phyloP scores from a whole-genome alignment of 768 basidiomycete genomes.

The Rossbeevera mucosa region DNA sequence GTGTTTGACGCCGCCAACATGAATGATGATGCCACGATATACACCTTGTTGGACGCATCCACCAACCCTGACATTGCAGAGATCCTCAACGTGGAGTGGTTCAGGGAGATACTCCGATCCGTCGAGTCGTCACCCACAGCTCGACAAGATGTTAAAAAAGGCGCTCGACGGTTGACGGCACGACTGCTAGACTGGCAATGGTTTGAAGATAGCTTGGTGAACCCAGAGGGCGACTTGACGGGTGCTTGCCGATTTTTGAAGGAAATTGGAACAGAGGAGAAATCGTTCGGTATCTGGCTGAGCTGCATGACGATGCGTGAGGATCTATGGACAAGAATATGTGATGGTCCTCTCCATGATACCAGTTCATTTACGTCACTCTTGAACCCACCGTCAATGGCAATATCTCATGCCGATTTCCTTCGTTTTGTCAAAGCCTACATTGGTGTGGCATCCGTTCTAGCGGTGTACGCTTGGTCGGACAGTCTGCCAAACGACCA shows the following conservation, averaged over 20 bases:
- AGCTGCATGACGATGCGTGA: constrained; percentile 61
- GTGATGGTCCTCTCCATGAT: constrained; percentile 10
- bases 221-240: constrained; percentile 47
- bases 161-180: constrained; percentile 43
- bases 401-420: constrained; percentile 52
- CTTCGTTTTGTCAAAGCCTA: constrained; percentile 60
- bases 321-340: constrained; percentile 37
- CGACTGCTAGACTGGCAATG: constrained; percentile 55
- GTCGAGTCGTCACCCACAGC: constrained; percentile 27
- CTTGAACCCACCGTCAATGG: constrained; percentile 28
- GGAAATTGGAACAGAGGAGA: constrained; percentile 61
- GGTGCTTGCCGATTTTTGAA: constrained; percentile 49
- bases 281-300: constrained; percentile 68
- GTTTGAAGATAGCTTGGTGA: constrained; percentile 59
- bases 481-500: constrained; percentile 65
- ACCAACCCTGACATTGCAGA: constrained; percentile 62
- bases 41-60: constrained; percentile 58
- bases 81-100: constrained; percentile 39
- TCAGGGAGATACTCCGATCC: constrained; percentile 22
- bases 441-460: constrained; percentile 60
- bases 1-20: constrained; percentile 53
- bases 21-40: constrained; percentile 49
- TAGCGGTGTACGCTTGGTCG: constrained; percentile 76
- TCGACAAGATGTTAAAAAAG: constrained; percentile 39
- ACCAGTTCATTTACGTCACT: constrained; percentile 37